Conservation (phyloP, 345 rosid species). For the Salix caprea region DNA sequence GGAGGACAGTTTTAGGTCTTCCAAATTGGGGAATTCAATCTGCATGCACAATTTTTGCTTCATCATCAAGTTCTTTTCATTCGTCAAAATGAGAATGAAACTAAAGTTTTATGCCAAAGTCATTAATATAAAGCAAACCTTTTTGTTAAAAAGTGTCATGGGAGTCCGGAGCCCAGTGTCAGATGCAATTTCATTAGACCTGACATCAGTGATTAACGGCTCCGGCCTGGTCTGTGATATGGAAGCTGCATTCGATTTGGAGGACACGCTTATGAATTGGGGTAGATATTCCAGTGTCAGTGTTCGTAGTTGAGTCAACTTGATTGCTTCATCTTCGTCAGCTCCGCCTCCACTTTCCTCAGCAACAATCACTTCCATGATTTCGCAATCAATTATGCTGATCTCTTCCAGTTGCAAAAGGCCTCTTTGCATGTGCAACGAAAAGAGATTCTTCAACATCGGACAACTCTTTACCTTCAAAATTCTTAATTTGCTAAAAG, state of each 20-base stretch:
- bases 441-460: constrained; percentile 16
- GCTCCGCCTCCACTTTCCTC: background rate
- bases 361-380: constrained; percentile 11
- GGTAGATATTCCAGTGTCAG: background rate
- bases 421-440: background rate
- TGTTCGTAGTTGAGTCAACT: background rate
- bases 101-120: no score
- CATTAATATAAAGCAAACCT: background rate
- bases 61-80: background rate
- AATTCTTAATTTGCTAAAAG: constrained; percentile 11
- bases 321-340: background rate
- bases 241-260: background rate
- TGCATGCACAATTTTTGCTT: background rate
- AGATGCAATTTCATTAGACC: background rate
- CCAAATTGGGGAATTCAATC: constrained; percentile 3
- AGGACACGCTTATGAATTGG: background rate
- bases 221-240: background rate
- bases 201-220: no score
- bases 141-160: background rate
- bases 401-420: constrained; percentile 14
- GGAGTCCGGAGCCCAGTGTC: background rate
- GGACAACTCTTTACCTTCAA: constrained; percentile 10
- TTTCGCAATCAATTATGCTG: background rate
- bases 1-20: background rate
- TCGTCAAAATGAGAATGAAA: background rate